phyloP scores from a whole-genome alignment of 768 basidiomycete species.

The Kwoniella botswanensis region DNA sequence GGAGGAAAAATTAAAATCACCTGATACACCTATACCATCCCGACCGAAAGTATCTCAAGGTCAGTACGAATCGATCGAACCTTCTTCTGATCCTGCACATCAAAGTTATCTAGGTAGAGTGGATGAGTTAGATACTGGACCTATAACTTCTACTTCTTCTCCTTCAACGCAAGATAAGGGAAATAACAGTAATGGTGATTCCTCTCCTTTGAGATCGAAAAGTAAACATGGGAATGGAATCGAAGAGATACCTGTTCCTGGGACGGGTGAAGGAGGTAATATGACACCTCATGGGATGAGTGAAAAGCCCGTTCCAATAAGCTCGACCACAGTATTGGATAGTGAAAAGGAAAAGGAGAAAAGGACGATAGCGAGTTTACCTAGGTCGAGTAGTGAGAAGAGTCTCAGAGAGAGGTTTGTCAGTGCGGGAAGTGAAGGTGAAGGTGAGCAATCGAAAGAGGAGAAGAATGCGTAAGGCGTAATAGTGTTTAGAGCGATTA shows the following conservation, averaged over 20 bases:
- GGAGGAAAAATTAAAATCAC: background rate
- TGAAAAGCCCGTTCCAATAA: constrained; percentile 53
- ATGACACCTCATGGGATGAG: constrained; percentile 56
- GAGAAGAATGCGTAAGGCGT: background rate
- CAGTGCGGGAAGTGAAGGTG: constrained; percentile 7
- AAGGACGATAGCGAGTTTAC: constrained; percentile 39
- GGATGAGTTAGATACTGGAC: constrained; percentile 58
- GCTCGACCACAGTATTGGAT: constrained; percentile 43
- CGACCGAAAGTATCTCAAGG: constrained; percentile 21
- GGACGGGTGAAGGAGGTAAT: constrained; percentile 53
- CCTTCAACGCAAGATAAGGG: background rate
- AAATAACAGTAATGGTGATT: background rate
- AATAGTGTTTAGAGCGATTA: too few species aligned
- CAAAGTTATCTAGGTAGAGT: constrained; percentile 56
- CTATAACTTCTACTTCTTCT: constrained; percentile 23
- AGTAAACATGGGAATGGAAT: constrained; percentile 1
- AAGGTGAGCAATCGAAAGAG: background rate
- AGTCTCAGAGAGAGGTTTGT: constrained; percentile 39
- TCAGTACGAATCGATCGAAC: constrained; percentile 14
- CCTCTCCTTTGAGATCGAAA: constrained; percentile 8
- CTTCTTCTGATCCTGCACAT: constrained; percentile 37
- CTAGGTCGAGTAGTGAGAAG: constrained; percentile 28
- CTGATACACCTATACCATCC: constrained; percentile 8
- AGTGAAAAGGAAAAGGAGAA: constrained; percentile 20
- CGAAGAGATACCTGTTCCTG: constrained; percentile 26